Base-by-base conservation (phyloP, 179 eudicot genomes). In the Beta corolliflora region DNA sequence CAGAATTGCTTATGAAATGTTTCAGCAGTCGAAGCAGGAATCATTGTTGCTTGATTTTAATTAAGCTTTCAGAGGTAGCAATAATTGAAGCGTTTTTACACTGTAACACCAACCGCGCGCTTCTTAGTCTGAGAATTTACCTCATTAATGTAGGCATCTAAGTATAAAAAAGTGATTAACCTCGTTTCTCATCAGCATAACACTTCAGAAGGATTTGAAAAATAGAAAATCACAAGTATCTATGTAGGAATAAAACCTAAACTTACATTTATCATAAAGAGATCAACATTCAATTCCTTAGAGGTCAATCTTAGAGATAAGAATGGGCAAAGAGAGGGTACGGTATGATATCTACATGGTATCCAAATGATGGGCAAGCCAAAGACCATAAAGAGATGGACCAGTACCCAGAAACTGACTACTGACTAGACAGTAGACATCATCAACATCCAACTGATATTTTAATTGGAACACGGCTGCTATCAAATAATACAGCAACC, bases 281-380 rank as follows among this genome's bases (percentile, higher is more conserved):
- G 69, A 36, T 15, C 15, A 18, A 64, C 44, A 64, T 10, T 36
- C 69, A 25, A 13, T 25, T 64, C 44, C 29, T 64, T 64, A 11
- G 25, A 29, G 44, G 41, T 25, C 18, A 64, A 64, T 64, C 59
- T 70, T 79, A 59, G 16, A 44, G 75, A 81, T 76, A 76, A 81
- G 76, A 76, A 70, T 70, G 71, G 80, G 80, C 31, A 81, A 56
- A 68, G 79, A 63, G 78, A 59, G 76, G 83, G 73, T 73, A 41
- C 65, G 73, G 16, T 36, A 36, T 36, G 3, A 48, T 41, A 79
- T 23, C 75, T 79, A n/a, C 52, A 73, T 19, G 63, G 72, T 67
- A 76, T 60, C 55, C 59, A 50, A 50, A 29, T 60, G 61, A 77
- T 75, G 76, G 80, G 76, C 80, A 68, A 76, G 18, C 75, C 23